Conservation (phyloP, 164 flowering plant genomes). For the Akebia trifoliata region DNA sequence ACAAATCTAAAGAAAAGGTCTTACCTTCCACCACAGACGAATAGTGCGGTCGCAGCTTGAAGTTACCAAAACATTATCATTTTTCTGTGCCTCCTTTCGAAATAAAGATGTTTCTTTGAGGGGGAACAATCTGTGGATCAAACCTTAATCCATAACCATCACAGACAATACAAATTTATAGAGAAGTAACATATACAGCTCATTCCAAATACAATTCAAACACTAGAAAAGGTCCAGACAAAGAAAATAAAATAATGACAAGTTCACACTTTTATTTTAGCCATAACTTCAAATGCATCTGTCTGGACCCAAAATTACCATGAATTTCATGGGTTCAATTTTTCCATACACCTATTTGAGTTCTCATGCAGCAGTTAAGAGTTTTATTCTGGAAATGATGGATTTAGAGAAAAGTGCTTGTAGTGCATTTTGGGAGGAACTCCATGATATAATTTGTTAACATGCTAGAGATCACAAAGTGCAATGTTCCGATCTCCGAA, state of each 20-base stretch:
- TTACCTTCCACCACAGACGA: conserved; percentile 84
- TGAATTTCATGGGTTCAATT: not conserved
- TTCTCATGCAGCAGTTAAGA: not conserved
- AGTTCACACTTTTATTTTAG: not conserved
- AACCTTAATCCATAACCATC: not conserved
- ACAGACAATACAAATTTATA: not conserved
- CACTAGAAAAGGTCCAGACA: not conserved
- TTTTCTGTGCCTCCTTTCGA: conserved; percentile 29
- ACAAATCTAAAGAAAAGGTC: not conserved
- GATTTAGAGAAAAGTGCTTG: too few relatives aligned
- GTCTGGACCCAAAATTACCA: not conserved
- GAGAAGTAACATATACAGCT: not conserved
- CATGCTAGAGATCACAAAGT: not conserved
- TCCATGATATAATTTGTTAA: not conserved
- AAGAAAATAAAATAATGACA: not conserved
- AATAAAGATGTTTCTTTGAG: conserved; percentile 35
- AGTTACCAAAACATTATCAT: conserved; percentile 47
- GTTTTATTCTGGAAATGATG: not conserved
- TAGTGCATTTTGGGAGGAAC: too few relatives aligned
- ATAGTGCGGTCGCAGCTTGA: conserved; percentile 64
- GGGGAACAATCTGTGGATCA: conserved; percentile 46
- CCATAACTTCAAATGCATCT: not conserved
- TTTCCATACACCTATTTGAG: not conserved
- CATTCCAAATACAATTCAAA: not conserved
- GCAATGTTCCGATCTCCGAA: not conserved